These are phyloP conservation scores for Xylaria sp. DNA, from an alignment of 2,329 filamentous ascomycete genomes.

Conservation along the genomic window DNA sequence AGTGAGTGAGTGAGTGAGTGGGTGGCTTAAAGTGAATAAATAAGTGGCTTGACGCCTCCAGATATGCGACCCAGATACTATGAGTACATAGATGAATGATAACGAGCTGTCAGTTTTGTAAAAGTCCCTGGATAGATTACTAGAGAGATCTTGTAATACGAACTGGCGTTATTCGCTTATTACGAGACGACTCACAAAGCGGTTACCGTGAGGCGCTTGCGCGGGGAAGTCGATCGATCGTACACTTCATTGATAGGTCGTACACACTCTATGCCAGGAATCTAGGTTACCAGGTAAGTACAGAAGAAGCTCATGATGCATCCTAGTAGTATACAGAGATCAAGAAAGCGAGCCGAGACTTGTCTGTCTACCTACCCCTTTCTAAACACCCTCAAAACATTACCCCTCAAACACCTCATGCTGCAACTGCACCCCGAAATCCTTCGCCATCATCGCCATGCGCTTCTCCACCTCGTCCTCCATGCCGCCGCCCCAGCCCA, in stretches of 20 bases:
- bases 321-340: background rate
- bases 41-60: background rate
- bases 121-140: background rate
- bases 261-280: too few relatives aligned
- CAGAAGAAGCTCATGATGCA: too few relatives aligned
- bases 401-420: slow-evolving; percentile 84
- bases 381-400: slow-evolving; percentile 14
- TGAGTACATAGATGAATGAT: background rate
- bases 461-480: slow-evolving; percentile 87
- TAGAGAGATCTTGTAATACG: too few relatives aligned
- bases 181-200: too few relatives aligned
- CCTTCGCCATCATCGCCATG: slow-evolving; percentile 83
- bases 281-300: too few relatives aligned
- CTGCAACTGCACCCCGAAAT: slow-evolving; percentile 86
- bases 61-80: background rate
- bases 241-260: too few relatives aligned
- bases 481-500: slow-evolving; percentile 78
- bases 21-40: too few relatives aligned
- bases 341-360: slow-evolving; percentile 20
- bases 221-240: too few relatives aligned
- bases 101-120: background rate
- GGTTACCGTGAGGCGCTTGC: too few relatives aligned
- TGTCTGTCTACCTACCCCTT: slow-evolving; percentile 6
- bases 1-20: too few relatives aligned
- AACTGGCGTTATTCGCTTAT: too few relatives aligned